Evolutionary conservation across 192 early-diverging fungal species (phyloP).

Genomic region (Coemansia sp.): DNA sequence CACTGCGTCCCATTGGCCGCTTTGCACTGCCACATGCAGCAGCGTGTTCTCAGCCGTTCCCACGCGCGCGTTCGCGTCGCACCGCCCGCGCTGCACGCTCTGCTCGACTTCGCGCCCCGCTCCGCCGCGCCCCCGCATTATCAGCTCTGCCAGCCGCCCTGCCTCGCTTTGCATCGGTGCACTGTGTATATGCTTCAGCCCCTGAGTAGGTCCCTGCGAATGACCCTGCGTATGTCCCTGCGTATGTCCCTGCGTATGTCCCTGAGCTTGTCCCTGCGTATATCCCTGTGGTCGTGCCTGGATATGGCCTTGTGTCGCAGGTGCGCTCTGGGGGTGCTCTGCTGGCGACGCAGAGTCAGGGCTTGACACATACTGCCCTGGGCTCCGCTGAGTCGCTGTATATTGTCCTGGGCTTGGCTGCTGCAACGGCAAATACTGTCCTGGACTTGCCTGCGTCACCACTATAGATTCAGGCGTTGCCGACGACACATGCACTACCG

Average conservation of each 20-base stretch:
- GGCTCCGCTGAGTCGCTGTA: constrained; percentile 1
- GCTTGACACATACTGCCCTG: neutral
- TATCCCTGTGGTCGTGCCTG: neutral
- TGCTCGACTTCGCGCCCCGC: constrained; percentile 16
- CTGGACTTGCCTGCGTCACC: neutral
- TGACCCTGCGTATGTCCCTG: neutral
- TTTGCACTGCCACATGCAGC: constrained; percentile 31
- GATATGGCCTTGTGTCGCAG: neutral
- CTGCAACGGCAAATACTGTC: neutral
- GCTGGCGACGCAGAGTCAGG: neutral
- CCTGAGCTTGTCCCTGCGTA: too few relatives aligned
- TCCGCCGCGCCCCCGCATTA: neutral
- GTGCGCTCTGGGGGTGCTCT: constrained; percentile 11
- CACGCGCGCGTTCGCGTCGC: constrained; percentile 17
- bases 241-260: neutral
- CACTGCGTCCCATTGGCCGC: constrained; percentile 41
- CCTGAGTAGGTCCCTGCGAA: too few relatives aligned
- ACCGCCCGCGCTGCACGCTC: constrained; percentile 12
- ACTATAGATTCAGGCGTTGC: neutral
- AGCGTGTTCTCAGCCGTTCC: constrained; percentile 12
- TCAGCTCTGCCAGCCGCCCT: neutral
- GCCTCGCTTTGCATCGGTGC: neutral
- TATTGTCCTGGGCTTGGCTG: neutral
- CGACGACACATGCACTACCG: constrained; percentile 8
- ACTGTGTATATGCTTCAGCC: too few relatives aligned